A percentile compares a stretch with the other conserved stretches of the same genome.
Conservation (phyloP, 1,284 basidiomycete species). For the Polyporus tsugae region DNA sequence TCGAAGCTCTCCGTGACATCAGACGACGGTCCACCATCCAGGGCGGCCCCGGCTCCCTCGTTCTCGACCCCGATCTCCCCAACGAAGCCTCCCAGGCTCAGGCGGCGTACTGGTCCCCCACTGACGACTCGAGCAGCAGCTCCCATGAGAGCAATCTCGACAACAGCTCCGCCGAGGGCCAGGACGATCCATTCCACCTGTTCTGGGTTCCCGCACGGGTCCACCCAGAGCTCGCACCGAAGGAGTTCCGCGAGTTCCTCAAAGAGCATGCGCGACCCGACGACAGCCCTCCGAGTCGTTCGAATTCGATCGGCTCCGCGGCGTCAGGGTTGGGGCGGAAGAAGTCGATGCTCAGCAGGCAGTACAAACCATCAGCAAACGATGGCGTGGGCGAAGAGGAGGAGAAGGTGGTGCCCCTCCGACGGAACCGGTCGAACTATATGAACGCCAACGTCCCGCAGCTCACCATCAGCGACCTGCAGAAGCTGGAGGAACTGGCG, state of each 20-base stretch:
- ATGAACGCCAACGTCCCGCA: constrained; percentile 62
- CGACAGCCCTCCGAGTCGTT: constrained; percentile 47
- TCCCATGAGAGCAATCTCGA: constrained; percentile 33
- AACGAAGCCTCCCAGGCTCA: constrained; percentile 64
- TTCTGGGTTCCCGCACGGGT: constrained; percentile 98
- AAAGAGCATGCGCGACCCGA: constrained; percentile 87
- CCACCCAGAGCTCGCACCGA: constrained; percentile 97
- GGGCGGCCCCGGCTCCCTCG: constrained; percentile 77
- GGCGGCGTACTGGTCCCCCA: constrained; percentile 56
- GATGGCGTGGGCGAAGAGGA: constrained; percentile 75
- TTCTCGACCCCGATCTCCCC: constrained; percentile 90
- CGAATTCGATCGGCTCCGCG: constrained; percentile 48
- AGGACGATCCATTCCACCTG: constrained; percentile 83
- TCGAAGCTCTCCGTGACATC: constrained; percentile 85
- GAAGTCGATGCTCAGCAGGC: constrained; percentile 90
- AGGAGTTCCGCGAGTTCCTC: constrained; percentile 94
- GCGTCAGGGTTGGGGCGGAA: constrained; percentile 70
- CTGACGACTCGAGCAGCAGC: constrained; percentile 53
- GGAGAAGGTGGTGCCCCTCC: constrained; percentile 72
- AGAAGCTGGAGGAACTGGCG: constrained; percentile 91
- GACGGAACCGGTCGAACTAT: constrained; percentile 71
- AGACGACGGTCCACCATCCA: constrained; percentile 79
- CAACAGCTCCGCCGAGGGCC: constrained; percentile 20
- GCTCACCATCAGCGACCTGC: constrained; percentile 91
- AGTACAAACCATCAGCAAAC: constrained; percentile 81